Percentiles rank a stretch among this genome's conserved stretches.
These are phyloP conservation scores for Chlorokybus atmophyticus DNA, from an alignment of 139 green algal genomes.

Conservation along the genomic window DNA sequence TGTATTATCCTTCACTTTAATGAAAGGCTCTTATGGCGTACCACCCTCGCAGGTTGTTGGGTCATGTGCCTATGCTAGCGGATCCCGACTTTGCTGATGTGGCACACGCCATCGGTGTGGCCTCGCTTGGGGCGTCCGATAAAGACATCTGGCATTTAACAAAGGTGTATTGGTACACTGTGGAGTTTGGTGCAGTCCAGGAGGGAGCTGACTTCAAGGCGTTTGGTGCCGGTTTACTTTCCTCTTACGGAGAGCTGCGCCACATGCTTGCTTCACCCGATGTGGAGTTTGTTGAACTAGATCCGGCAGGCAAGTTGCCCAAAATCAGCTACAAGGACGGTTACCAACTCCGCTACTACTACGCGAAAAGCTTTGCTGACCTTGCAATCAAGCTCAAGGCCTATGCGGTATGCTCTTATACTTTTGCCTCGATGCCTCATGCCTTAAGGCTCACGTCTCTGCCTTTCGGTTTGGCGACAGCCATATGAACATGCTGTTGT, in stretches of 20 bases:
- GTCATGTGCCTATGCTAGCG: constrained; percentile 78
- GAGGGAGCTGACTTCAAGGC: constrained; percentile 43
- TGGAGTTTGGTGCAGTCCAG: constrained; percentile 84
- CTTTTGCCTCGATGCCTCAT: too few relatives aligned
- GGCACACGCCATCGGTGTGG: constrained; percentile 64
- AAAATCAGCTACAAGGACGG: constrained; percentile 87
- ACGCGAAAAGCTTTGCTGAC: constrained; percentile 57
- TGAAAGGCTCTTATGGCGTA: too few relatives aligned
- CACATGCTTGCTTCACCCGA: constrained; percentile 50
- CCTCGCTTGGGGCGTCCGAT: constrained; percentile 64
- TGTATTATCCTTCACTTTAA: too few relatives aligned
- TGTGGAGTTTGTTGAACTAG: constrained; percentile 48
- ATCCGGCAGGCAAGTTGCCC: constrained; percentile 54
- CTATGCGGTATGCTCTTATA: constrained; percentile 20
- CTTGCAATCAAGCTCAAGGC: constrained; percentile 39
- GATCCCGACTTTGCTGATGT: constrained; percentile 57
- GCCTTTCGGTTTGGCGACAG: too few relatives aligned
- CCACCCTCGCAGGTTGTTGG: constrained; percentile 25
- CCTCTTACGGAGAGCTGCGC: constrained; percentile 67
- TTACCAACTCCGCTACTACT: constrained; percentile 71
- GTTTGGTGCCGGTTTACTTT: constrained; percentile 56
- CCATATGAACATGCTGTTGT: too few relatives aligned
- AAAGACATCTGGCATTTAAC: constrained; percentile 78
- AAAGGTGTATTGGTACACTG: constrained; percentile 72
- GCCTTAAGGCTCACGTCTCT: too few relatives aligned